These are phyloP conservation scores for Thielaviopsis punctulata DNA, from an alignment of 2,329 filamentous ascomycete species.

Conservation along the genomic window DNA sequence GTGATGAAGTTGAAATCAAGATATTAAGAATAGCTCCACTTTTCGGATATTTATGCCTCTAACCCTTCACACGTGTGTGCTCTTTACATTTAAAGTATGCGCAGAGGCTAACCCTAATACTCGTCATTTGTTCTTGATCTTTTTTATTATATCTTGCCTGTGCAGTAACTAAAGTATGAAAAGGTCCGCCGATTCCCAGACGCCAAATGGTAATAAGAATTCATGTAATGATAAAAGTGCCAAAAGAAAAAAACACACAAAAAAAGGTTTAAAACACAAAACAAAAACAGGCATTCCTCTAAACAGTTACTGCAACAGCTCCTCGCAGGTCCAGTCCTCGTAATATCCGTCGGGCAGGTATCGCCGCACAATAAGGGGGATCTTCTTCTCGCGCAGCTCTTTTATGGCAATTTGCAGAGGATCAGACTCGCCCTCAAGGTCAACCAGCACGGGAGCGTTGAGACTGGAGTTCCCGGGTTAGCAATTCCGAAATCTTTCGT, in stretches of 20 bases:
- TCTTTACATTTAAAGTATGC: too few species aligned
- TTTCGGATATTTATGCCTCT: too few species aligned
- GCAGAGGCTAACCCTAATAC: too few species aligned
- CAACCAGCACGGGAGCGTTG: constrained; percentile 92
- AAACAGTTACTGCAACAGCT: constrained; percentile 47
- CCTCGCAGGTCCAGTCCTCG: constrained; percentile 98
- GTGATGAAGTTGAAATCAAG: too few species aligned
- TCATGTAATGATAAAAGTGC: background rate
- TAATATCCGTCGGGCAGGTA: constrained; percentile 97
- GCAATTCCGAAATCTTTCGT: too few species aligned
- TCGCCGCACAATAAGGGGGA: constrained; percentile 81
- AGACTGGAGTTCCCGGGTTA: too few species aligned
- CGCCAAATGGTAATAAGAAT: background rate
- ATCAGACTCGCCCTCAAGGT: constrained; percentile 94
- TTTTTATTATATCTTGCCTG: too few species aligned
- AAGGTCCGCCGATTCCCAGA: constrained; percentile 1
- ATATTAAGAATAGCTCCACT: too few species aligned
- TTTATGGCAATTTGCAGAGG: constrained; percentile 95
- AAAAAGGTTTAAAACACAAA: background rate
- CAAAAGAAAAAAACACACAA: background rate
- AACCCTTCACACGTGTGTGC: too few species aligned
- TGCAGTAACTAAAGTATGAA: too few species aligned
- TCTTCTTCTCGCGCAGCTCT: constrained; percentile 96
- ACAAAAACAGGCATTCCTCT: background rate
- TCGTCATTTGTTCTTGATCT: too few species aligned